Evolutionary conservation across 73 alveolate genomes (phyloP), one percentile per base, ranked within the genome.

Genomic region (Diophrys appendiculata): DNA sequence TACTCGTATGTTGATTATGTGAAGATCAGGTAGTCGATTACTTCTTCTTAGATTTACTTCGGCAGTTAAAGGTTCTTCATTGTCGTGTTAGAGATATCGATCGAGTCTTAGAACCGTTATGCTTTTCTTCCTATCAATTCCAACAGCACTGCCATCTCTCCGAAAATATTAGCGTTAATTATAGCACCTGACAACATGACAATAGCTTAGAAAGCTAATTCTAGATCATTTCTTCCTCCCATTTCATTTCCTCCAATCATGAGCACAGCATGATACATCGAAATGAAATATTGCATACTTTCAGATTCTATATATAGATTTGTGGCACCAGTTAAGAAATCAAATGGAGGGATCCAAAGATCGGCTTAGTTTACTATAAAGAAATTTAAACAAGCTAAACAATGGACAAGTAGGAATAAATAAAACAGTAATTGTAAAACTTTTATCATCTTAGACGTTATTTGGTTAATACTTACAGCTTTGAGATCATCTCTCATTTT

Each of bases 181-280:
- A 86, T 80, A 2, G 86, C 78, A 27, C 72, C 83, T n/a, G 53
- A 14, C 30, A 86, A 52, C 77, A 86, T 33, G 25, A 67, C 67
- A 13, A 86, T 73, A 33, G 78, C 78, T 53, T 33, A 14, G 26
- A 86, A 31, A 29, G 67, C 73, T 0, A 77, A 33, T 54, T 86
- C 93, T 26, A 31, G 65, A n/a, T 80, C 73, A 28, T 80, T 76
- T 27, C 86, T 80, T 0, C 86, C 86, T 0, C 86, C 88, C 52
- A 80, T 86, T 53, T 86, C 93, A 54, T 80, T 86, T 0, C 89
- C 89, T 52, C 81, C 86, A 2, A 86, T 52, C 90, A 86, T 80
- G 34, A 86, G 76, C 31, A 86, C 82, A 1, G 93, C 72, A 33
- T 67, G 25, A 74, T 86, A 86, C 32, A 86, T 8, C 30, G 77